Percentiles rank a stretch among this genome's conserved stretches.
These are phyloP conservation scores for Gymnopilus junonius DNA, from an alignment of 768 basidiomycete species.

Conservation along the genomic window DNA sequence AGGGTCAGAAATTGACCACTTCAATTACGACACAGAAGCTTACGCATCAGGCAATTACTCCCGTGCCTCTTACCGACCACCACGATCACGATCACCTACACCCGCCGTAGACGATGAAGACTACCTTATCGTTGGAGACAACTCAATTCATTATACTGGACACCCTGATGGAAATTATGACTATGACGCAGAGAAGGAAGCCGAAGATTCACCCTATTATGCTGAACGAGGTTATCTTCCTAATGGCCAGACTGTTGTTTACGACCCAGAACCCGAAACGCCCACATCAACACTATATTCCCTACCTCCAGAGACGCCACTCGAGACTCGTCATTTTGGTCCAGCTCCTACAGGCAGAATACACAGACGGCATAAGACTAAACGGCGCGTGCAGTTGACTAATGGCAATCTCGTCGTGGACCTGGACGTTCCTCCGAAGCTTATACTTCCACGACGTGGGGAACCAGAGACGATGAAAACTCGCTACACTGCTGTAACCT, in stretches of 20 bases:
- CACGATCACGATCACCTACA: conserved; percentile 78
- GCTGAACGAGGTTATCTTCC: conserved; percentile 29
- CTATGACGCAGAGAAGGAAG: conserved; percentile 47
- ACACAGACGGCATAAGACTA: conserved; percentile 71
- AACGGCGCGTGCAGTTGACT: conserved; percentile 82
- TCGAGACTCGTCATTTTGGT: conserved; percentile 83
- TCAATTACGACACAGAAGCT: conserved; percentile 67
- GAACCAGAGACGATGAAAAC: conserved; percentile 76
- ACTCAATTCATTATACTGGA: conserved; percentile 60
- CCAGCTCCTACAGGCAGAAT: conserved; percentile 85
- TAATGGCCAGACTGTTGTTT: conserved; percentile 37
- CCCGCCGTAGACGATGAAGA: conserved; percentile 77
- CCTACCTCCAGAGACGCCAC: conserved; percentile 53
- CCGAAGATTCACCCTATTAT: conserved; percentile 28
- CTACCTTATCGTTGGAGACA: conserved; percentile 61
- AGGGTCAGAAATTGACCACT: conserved; percentile 55
- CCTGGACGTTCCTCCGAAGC: conserved; percentile 80
- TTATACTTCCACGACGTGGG: conserved; percentile 74
- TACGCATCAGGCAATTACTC: conserved; percentile 67
- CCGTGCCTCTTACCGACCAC: conserved; percentile 49
- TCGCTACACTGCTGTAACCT: conserved; percentile 88
- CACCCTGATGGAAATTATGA: conserved; percentile 26
- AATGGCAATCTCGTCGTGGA: conserved; percentile 90
- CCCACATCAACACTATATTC: conserved; percentile 41
- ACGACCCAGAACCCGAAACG: conserved; percentile 47